Evolutionary conservation across 768 basidiomycete genomes (phyloP).

Genomic region (Lactarius sp.): DNA sequence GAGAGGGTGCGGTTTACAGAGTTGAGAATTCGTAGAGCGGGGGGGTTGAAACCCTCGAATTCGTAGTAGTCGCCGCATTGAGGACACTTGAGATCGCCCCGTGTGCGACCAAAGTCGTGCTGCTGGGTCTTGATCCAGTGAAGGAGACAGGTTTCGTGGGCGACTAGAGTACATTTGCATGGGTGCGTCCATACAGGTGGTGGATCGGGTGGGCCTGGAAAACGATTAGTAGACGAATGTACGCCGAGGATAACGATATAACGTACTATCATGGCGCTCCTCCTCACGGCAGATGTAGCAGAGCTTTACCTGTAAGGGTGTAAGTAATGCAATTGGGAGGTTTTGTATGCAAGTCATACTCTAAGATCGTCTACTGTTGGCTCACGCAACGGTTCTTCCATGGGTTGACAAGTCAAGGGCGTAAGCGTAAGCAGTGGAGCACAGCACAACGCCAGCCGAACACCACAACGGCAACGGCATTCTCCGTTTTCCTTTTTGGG

Average conservation of each 20-base stretch:
- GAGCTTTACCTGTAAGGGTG: slow-evolving; percentile 49
- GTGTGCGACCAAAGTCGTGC: slow-evolving; percentile 45
- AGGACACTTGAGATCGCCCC: slow-evolving; percentile 72
- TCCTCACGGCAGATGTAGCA: slow-evolving; percentile 82
- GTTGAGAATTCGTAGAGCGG: slow-evolving; percentile 47
- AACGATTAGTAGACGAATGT: neutral
- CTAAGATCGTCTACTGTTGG: slow-evolving; percentile 35
- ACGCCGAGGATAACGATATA: too few species aligned
- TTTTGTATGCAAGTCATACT: slow-evolving; percentile 18
- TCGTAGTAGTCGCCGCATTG: slow-evolving; percentile 68
- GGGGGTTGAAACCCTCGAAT: slow-evolving; percentile 59
- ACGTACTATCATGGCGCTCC: slow-evolving; percentile 46
- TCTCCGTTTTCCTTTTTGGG: too few species aligned
- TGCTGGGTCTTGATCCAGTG: slow-evolving; percentile 77
- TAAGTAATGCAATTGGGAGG: neutral
- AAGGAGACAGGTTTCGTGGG: slow-evolving; percentile 74
- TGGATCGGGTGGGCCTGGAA: slow-evolving; percentile 42
- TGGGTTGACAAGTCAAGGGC: neutral
- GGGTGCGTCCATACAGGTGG: slow-evolving; percentile 70
- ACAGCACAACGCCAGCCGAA: too few species aligned
- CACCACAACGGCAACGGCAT: too few species aligned
- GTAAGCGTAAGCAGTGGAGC: too few species aligned
- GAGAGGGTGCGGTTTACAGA: slow-evolving; percentile 47
- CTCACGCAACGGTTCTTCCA: slow-evolving; percentile 9
- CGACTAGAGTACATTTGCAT: slow-evolving; percentile 73